Conservation (phyloP, 2,329 filamentous ascomycete genomes). For the Penicillium sp. region DNA sequence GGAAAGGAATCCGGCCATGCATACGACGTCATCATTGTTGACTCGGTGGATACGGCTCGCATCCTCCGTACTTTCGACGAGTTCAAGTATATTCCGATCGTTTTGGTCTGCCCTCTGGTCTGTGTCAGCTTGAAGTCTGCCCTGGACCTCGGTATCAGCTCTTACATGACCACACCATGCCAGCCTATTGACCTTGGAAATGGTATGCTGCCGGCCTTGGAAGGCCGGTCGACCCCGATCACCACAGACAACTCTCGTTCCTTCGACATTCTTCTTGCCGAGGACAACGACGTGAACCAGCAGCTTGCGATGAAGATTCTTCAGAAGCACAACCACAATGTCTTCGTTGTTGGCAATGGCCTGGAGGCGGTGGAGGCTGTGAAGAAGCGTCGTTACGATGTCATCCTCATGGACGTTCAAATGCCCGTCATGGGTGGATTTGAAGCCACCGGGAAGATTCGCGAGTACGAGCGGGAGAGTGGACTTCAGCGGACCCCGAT, state of each 20-base stretch:
- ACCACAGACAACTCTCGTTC: constrained; percentile 92
- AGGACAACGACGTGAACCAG: constrained; percentile 98
- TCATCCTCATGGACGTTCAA: constrained; percentile 98
- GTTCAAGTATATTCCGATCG: constrained; percentile 97
- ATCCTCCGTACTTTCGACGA: constrained; percentile 82
- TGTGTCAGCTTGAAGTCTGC: constrained; percentile 92
- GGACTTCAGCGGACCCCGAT: constrained; percentile 84
- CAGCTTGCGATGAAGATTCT: constrained; percentile 93
- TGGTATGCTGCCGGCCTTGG: constrained; percentile 90
- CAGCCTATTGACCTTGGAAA: constrained; percentile 91
- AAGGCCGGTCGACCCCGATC: constrained; percentile 86
- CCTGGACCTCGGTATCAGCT: constrained; percentile 93
- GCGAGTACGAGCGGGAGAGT: constrained; percentile 85
- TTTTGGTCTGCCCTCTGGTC: constrained; percentile 83
- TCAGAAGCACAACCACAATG: constrained; percentile 80
- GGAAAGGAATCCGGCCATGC: constrained; percentile 54
- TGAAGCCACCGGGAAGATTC: constrained; percentile 93
- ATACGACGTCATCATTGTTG: constrained; percentile 94
- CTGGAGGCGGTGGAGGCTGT: constrained; percentile 90
- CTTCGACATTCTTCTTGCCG: constrained; percentile 90
- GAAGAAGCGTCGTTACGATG: constrained; percentile 88
- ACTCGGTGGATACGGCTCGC: constrained; percentile 87
- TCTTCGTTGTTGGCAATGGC: constrained; percentile 83
- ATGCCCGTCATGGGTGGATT: constrained; percentile 99
- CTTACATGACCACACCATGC: constrained; percentile 97